Evolutionary conservation across 306 rosid genomes (phyloP).

Genomic region (Morella rubra): DNA sequence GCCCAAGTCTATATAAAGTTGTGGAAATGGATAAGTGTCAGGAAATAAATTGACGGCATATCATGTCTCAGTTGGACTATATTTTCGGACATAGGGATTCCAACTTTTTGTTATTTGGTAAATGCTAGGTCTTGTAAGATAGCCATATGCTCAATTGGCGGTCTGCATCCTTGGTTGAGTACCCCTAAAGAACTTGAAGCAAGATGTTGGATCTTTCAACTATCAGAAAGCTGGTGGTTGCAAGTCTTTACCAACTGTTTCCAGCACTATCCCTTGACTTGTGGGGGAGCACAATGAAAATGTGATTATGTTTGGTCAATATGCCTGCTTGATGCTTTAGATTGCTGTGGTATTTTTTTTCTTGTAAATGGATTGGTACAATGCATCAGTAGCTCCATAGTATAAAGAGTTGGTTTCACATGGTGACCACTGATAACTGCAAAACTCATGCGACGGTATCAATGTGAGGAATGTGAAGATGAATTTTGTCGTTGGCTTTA

Average conservation of each 20-base stretch:
- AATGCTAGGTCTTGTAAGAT: not conserved
- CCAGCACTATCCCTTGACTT: not conserved
- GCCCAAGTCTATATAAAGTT: not conserved
- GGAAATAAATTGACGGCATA: not conserved
- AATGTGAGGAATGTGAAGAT: not conserved
- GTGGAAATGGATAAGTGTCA: not conserved
- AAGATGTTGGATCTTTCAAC: not conserved
- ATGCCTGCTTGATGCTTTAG: not conserved
- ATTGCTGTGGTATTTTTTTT: not conserved
- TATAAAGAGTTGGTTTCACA: not conserved
- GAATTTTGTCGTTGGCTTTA: not conserved
- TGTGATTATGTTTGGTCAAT: not conserved
- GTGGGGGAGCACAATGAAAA: not conserved
- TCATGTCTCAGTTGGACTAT: not conserved
- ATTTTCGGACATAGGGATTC: not conserved
- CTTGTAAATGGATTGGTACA: not conserved
- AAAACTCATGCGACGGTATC: not conserved
- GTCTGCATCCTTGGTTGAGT: not conserved
- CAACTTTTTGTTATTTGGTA: not conserved
- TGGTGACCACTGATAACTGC: not conserved
- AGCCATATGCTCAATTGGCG: not conserved
- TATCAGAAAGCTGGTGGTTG: not conserved
- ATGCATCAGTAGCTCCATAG: not conserved
- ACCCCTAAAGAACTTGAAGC: not conserved
- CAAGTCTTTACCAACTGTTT: not conserved